These are phyloP conservation scores for Macrolepiota albuminosa DNA, from an alignment of 768 basidiomycete genomes.

Conservation along the genomic window DNA sequence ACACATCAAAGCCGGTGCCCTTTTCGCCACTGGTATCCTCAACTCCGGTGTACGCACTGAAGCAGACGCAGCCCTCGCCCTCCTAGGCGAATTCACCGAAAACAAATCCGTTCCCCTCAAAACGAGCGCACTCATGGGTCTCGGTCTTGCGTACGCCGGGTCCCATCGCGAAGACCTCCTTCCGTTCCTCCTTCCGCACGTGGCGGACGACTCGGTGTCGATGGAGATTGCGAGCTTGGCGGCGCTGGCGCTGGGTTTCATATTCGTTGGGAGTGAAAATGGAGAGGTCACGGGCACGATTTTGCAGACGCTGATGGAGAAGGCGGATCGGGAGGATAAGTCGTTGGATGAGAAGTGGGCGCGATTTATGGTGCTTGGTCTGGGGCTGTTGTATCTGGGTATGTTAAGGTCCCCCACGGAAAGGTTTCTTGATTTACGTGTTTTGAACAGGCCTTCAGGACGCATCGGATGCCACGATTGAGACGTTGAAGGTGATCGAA, in stretches of 20 bases:
- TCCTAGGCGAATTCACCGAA: constrained; percentile 86
- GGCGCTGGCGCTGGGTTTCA: constrained; percentile 87
- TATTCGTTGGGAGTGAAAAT: constrained; percentile 93
- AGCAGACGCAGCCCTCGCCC: constrained; percentile 86
- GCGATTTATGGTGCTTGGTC: constrained; percentile 81
- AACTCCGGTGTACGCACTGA: constrained; percentile 89
- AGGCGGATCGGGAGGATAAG: constrained; percentile 54
- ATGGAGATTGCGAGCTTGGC: constrained; percentile 90
- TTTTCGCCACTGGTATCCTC: constrained; percentile 91
- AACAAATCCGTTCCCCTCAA: constrained; percentile 82
- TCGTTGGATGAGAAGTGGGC: constrained; percentile 92
- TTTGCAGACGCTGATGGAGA: constrained; percentile 88
- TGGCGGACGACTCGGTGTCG: constrained; percentile 75
- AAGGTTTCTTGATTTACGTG: neutral
- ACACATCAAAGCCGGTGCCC: constrained; percentile 95
- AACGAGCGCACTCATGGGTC: constrained; percentile 85
- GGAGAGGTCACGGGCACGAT: constrained; percentile 90
- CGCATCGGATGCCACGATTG: constrained; percentile 87
- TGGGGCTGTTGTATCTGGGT: constrained; percentile 92
- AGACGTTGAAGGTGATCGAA: constrained; percentile 89
- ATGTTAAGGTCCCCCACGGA: constrained; percentile 15
- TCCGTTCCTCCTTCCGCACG: constrained; percentile 68
- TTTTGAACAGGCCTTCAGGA: constrained; percentile 76
- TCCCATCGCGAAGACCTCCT: constrained; percentile 85
- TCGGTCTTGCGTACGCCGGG: constrained; percentile 94